A percentile compares a stretch with the other conserved stretches of the same genome.
These are phyloP conservation scores for Astrothelium subdiscretum DNA, from an alignment of 495 filamentous ascomycete species.

Conservation along the genomic window DNA sequence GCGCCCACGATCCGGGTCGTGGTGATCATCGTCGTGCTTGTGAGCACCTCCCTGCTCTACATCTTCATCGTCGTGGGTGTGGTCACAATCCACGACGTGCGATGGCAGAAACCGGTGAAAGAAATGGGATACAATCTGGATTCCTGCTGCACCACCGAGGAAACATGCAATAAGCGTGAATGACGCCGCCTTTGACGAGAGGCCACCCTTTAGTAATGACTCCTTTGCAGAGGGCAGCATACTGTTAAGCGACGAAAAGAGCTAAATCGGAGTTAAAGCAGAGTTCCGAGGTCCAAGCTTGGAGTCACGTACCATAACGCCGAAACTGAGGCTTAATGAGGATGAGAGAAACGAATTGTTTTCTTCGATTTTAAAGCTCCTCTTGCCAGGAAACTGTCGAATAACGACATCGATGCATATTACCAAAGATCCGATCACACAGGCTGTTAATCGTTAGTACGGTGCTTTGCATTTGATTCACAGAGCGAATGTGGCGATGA, in stretches of 20 bases:
- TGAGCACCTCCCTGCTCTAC: not conserved
- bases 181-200: slow-evolving; percentile 52
- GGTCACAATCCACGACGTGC: slow-evolving; percentile 88
- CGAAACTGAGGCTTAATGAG: slow-evolving; percentile 85
- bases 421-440: slow-evolving; percentile 66
- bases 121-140: slow-evolving; percentile 66
- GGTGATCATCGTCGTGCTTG: not conserved
- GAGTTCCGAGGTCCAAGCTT: slow-evolving; percentile 18
- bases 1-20: not conserved
- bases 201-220: slow-evolving; percentile 58
- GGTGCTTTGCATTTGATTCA: not conserved
- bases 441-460: slow-evolving; percentile 41
- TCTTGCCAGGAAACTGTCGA: slow-evolving; percentile 55
- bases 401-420: slow-evolving; percentile 78
- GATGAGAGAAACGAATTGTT: slow-evolving; percentile 78
- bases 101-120: slow-evolving; percentile 79
- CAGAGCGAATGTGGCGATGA: not conserved
- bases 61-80: slow-evolving; percentile 53
- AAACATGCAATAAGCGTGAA: slow-evolving; percentile 69
- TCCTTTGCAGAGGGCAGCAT: slow-evolving; percentile 79
- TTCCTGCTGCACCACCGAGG: slow-evolving; percentile 68
- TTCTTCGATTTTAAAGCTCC: slow-evolving; percentile 75
- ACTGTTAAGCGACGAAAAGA: slow-evolving; percentile 87
- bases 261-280: slow-evolving; percentile 33
- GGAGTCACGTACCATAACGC: slow-evolving; percentile 77